Conservation (phyloP, 208 protist species). For the Acanthamoeba culbertsoni region DNA sequence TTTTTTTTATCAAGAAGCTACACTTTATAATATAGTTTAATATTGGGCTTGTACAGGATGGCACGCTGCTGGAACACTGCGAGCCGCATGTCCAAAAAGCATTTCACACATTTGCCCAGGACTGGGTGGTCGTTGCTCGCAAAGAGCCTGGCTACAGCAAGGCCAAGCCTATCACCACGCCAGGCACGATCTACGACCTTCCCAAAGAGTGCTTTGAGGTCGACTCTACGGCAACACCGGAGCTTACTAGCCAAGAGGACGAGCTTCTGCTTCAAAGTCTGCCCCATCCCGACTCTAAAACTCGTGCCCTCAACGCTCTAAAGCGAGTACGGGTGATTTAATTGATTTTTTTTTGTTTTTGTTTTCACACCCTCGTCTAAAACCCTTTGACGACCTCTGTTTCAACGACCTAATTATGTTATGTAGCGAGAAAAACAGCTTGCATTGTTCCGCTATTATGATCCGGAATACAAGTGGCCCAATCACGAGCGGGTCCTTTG, state of each 20-base stretch:
- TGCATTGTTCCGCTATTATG: slow-evolving; percentile 47
- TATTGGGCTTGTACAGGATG: neutral
- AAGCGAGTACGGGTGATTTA: neutral
- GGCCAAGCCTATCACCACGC: neutral
- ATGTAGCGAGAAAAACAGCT: neutral
- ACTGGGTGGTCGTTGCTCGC: slow-evolving; percentile 10
- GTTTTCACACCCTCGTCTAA: neutral
- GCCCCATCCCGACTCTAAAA: neutral
- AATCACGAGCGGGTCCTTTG: slow-evolving; percentile 41
- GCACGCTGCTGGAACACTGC: neutral
- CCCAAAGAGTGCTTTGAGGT: slow-evolving; percentile 14
- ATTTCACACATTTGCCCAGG: neutral
- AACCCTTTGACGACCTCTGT: neutral
- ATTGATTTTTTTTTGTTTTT: neutral
- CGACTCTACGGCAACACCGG: neutral
- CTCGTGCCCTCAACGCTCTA: neutral
- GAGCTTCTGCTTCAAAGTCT: neutral
- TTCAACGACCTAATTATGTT: neutral
- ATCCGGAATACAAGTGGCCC: slow-evolving; percentile 56
- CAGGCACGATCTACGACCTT: neutral
- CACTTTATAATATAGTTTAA: neutral
- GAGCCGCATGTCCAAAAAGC: slow-evolving; percentile 35
- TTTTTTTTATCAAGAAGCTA: no score
- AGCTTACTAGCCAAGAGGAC: neutral
- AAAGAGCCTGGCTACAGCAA: neutral